Percentiles rank a stretch among this genome's conserved stretches.
phyloP scores from a whole-genome alignment of 2,329 filamentous ascomycete species.

The Phaeosphaeriaceae sp. region DNA sequence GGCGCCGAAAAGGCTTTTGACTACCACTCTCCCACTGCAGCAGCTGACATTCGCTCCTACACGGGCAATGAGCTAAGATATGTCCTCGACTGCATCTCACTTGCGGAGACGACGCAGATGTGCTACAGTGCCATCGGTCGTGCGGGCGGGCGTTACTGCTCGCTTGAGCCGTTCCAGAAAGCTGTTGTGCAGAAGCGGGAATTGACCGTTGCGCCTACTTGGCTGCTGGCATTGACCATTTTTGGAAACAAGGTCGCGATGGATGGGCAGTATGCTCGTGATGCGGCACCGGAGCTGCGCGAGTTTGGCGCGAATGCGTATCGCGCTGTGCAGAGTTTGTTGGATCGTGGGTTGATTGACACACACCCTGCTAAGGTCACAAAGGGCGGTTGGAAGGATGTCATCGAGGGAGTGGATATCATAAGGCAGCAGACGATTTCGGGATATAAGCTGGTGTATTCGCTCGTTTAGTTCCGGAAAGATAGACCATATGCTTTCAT shows the following conservation, averaged over 20 bases:
- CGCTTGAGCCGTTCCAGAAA: constrained; percentile 19
- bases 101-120: constrained; percentile 15
- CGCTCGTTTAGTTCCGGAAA: too few species aligned
- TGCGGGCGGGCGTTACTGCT: constrained; percentile 24
- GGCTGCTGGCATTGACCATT: constrained; percentile 20
- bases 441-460: constrained; percentile 6
- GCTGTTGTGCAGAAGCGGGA: constrained; percentile 9
- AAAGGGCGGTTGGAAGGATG: constrained; percentile 1
- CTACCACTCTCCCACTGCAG: constrained; percentile 53
- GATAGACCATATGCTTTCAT: too few species aligned
- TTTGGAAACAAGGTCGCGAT: constrained; percentile 16
- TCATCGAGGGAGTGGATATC: constrained; percentile 7
- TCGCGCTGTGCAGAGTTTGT: constrained; percentile 8
- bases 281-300: constrained; percentile 2
- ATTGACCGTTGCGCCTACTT: constrained; percentile 15
- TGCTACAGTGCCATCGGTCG: constrained; percentile 30
- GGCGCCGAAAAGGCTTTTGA: constrained; percentile 40
- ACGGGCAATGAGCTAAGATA: constrained; percentile 51
- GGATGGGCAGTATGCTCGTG: constrained; percentile 8
- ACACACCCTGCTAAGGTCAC: constrained; percentile 9
- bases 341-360: constrained; percentile 1
- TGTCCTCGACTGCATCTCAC: constrained; percentile 57
- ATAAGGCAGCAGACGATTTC: constrained; percentile 8
- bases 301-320: constrained; percentile 5
- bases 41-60: constrained; percentile 52